Evolutionary conservation across 768 basidiomycete genomes (phyloP).

Genomic region (Rickenella mellea): DNA sequence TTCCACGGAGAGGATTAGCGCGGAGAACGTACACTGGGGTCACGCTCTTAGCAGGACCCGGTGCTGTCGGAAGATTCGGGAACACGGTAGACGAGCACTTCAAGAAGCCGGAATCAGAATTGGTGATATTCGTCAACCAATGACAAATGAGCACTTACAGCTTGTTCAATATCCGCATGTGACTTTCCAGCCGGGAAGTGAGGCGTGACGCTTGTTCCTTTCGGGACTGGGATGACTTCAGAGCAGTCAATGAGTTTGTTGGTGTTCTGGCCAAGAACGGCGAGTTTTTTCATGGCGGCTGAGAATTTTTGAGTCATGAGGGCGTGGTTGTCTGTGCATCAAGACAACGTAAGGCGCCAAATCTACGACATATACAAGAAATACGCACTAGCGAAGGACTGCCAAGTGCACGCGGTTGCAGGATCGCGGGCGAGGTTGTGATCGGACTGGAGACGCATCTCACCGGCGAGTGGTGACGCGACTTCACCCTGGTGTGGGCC

Average conservation of each 20-base stretch:
- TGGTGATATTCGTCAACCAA: no score
- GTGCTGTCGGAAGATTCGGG: constrained; percentile 22
- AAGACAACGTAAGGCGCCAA: no score
- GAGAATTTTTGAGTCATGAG: background rate
- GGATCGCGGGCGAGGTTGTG: constrained; percentile 13
- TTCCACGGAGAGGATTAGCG: no score
- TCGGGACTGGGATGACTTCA: constrained; percentile 13
- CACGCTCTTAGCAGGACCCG: constrained; percentile 22
- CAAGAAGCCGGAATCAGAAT: no score
- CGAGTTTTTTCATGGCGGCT: constrained; percentile 16
- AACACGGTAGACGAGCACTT: constrained; percentile 26
- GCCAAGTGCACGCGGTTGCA: constrained; percentile 17
- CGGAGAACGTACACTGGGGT: constrained; percentile 25
- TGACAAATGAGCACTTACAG: no score
- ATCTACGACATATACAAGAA: no score
- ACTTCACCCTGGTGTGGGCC: constrained; percentile 13
- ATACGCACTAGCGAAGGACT: constrained; percentile 16
- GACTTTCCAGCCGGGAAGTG: constrained; percentile 14
- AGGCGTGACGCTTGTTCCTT: background rate
- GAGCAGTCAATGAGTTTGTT: constrained; percentile 10
- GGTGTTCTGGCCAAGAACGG: constrained; percentile 16
- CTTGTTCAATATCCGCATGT: constrained; percentile 13
- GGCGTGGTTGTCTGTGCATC: background rate
- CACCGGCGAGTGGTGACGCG: constrained; percentile 3
- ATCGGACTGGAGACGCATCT: constrained; percentile 6